Evolutionary conservation across 305 asterid genomes (phyloP), one percentile per base, ranked within the genome.

Genomic region (Euphrasia arctica): DNA sequence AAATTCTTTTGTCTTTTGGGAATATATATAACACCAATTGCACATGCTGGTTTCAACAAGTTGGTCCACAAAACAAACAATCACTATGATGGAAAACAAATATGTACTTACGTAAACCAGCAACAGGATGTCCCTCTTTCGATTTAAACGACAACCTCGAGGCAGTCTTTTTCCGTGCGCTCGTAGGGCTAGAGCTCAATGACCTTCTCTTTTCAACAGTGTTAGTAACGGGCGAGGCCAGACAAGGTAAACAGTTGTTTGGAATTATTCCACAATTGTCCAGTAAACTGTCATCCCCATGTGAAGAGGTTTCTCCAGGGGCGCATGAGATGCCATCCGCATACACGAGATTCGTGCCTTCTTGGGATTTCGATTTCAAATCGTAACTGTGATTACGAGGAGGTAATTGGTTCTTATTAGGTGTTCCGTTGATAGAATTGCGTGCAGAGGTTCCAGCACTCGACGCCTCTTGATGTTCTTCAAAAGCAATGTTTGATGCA

Each of bases 241-340:
- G 85, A 73, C 98, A 90, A 29, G 99, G 99, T 77, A 94, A 77
- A 76, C 99, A 94, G 67, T 94, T 94, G 61, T 70, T 79, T 10
- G 95, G 82, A 70, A 86, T 70, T 64, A 93, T 84, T 31, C 97
- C 96, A 58, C 97, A 94, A 70, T 86, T 80, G 67, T 81, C 88
- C 77, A 90, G 77, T 77, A 88, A 78, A 64, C 70, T 66, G 9
- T 72, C 75, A 9, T 77, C 81, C 8, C 71, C 81, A 12, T 87
- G 84, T 4, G 22, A n/a, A 68, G 68, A 66, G 45, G 75, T 72
- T 74, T 80, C 97, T 62, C 76, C 85, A 42, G 70, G 70, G 13
- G 79, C 68, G 4, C 74, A 61, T 28, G 91, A 79, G 48, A 88
- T 79, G 60, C 90, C 94, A 42, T 90, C 87, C 10, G 77, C 64